Percentiles rank a stretch among this genome's conserved stretches.
Evolutionary conservation across 129 eudicot species (phyloP).

Genomic region (Kitagawia praeruptora): DNA sequence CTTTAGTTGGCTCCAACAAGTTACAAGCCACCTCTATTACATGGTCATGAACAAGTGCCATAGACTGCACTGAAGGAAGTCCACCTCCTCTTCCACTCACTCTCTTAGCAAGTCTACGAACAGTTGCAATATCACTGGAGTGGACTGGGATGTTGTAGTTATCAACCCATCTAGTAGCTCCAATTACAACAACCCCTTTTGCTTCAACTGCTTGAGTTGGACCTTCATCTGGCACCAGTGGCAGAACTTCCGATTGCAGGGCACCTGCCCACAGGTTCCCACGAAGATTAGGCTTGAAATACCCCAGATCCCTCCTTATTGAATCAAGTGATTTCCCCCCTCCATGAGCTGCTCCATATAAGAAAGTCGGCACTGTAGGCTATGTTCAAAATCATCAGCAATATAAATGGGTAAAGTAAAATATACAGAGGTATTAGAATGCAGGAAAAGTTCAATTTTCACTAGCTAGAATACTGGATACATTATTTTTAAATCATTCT

Average conservation of each 20-base stretch:
- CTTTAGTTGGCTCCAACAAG: constrained; percentile 61
- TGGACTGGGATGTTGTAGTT: constrained; percentile 85
- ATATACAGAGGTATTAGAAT: background rate
- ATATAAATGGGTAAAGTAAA: background rate
- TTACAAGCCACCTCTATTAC: constrained; percentile 92
- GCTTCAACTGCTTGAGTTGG: constrained; percentile 39
- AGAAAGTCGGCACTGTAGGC: constrained; percentile 85
- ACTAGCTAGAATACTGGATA: background rate
- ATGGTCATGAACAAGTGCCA: constrained; percentile 88
- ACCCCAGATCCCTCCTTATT: constrained; percentile 78
- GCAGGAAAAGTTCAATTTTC: background rate
- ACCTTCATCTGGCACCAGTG: constrained; percentile 65
- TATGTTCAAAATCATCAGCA: constrained; percentile 24
- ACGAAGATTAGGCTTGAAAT: constrained; percentile 66
- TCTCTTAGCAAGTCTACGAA: constrained; percentile 63
- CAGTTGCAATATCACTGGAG: constrained; percentile 48
- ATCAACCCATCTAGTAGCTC: constrained; percentile 86
- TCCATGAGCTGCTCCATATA: constrained; percentile 80
- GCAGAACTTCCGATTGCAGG: constrained; percentile 29
- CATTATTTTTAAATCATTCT: background rate
- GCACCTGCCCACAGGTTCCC: constrained; percentile 82
- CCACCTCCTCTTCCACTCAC: constrained; percentile 90
- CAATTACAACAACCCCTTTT: constrained; percentile 73
- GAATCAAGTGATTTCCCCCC: constrained; percentile 64
- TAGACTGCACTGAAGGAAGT: constrained; percentile 73